Base-by-base conservation (phyloP, 768 basidiomycete genomes). In the Hygrocybe coccinea region DNA sequence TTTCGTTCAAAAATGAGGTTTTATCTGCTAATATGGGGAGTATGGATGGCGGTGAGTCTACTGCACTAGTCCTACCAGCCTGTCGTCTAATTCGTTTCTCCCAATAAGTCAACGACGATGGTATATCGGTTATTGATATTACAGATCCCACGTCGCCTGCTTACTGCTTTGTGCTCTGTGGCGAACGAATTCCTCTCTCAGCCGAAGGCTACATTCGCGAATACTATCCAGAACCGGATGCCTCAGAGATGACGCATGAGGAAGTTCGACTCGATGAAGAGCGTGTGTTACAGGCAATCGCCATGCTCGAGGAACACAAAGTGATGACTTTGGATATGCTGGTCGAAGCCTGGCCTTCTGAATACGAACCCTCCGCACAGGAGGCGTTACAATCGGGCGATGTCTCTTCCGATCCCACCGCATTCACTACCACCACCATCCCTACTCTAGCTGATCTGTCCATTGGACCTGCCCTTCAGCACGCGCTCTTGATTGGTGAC, bases 121-220 rank as follows among this genome's bases (percentile, higher is more conserved):
- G 72, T 0, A 65, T 73, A 5, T 69, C 71, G 10, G 60, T 73
- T 19, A 62, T 72, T 14, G 74, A 74, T 50, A 57, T 74, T 22
- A 67, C 71, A 2, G 61, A 67, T 54, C 69, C 67, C 1, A 46
- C 58, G 33, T 52, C 63, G 33, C 64, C 68, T 17, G 52, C 67
- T 1, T 70, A 69, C 56, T 67, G 69, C 51, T 69, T 69, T 55
- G 53, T 47, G 34, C 12, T 17, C 52, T 9, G 14, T 21, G 9
- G 29, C 38, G 4, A 29, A 29, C 29, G 29, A 8, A 29, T 29
- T 29, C 29, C 29, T 29, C 3, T 29, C 8, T 29, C 29, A 29
- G 29, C 29, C 8, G 29, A 29, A 29, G 29, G 8, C 29, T 29
- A 29, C 8, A 29, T 29, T 8, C 29, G 29, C 29, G 8, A 8